Base-by-base conservation (phyloP, 148 eudicot genomes). In the Rhododendron griersonianum region DNA sequence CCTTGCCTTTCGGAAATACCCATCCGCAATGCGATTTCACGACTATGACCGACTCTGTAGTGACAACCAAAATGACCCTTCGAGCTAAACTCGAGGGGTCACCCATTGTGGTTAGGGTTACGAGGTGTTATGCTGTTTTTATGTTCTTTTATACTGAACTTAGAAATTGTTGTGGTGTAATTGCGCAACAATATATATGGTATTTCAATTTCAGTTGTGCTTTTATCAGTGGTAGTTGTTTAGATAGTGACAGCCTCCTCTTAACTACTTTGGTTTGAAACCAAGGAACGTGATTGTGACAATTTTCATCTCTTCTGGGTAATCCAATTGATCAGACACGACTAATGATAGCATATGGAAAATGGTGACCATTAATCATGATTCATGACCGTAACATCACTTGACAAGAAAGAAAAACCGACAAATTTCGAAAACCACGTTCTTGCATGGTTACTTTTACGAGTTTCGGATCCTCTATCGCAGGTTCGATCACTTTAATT, bases 181-280 rank as follows among this genome's bases (percentile, higher is more conserved):
- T 9, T 65, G n/a, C 65, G 7, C 19, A 19, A 59, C 8, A 5
- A 21, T 7, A 21, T 23, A 23, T 23, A 23, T 8, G 67, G 67
- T 21, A 61, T 61, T 23, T n/a, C 71, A 13, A 63, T 69, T 28
- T 69, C 16, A 69, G 75, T 28, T 28, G 75, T 69, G 75, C 6
- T 28, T 23, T 25, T 13, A 4, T 15, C 35, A 69, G 75, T 69
- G 35, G 33, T 30, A 41, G 25, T 16, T 39, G 23, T 28, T 41
- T 0, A 9, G 80, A 39, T 7, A 77, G 13, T 81, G 71, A 65
- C 33, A 35, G 2, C 21, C 21, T 47, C 1, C 30, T 47, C 65
- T 15, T 39, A 81, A 57, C 67, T 73, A 61, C 15, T 23, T 11
- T 37, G 69, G 83, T 81, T 57, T 82, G 84, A 82, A 81, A 37